Evolutionary conservation across 768 basidiomycete genomes (phyloP).

Genomic region (Suillus variegatus): DNA sequence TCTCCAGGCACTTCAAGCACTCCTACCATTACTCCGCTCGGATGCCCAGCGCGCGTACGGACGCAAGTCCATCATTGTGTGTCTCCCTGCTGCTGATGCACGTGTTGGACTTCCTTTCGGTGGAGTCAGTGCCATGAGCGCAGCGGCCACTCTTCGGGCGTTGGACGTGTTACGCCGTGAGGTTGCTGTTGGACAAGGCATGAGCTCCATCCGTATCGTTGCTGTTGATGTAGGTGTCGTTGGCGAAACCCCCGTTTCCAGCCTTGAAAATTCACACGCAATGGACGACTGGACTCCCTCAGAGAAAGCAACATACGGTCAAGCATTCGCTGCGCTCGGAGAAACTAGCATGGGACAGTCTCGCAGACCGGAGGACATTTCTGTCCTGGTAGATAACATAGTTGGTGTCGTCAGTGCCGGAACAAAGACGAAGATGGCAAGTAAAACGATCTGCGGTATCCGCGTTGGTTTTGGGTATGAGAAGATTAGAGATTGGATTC

Average conservation of each 20-base stretch:
- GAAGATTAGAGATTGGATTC: conserved; percentile 53
- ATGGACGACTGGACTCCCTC: conserved; percentile 76
- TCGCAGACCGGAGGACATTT: conserved; percentile 57
- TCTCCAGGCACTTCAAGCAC: conserved; percentile 71
- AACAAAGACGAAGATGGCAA: conserved; percentile 36
- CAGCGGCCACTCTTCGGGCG: conserved; percentile 69
- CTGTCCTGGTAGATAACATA: conserved; percentile 59
- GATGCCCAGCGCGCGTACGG: conserved; percentile 55
- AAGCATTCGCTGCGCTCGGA: conserved; percentile 58
- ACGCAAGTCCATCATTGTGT: conserved; percentile 58
- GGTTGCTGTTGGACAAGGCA: conserved; percentile 65
- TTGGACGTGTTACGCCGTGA: conserved; percentile 77
- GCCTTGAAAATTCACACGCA: conserved; percentile 41
- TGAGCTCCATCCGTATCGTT: conserved; percentile 55
- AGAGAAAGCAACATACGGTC: conserved; percentile 71
- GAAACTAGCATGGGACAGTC: conserved; percentile 36
- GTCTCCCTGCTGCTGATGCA: conserved; percentile 71
- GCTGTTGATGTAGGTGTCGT: conserved; percentile 74
- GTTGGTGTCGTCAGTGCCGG: conserved; percentile 63
- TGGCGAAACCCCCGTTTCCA: conserved; percentile 17
- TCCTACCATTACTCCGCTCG: conserved; percentile 75
- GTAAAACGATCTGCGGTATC: conserved; percentile 44
- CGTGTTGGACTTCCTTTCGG: conserved; percentile 74
- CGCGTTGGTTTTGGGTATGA: conserved; percentile 41
- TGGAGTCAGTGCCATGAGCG: conserved; percentile 70